Evolutionary conservation across 2,329 filamentous ascomycete genomes (phyloP).

Genomic region (Thelonectria rubi): DNA sequence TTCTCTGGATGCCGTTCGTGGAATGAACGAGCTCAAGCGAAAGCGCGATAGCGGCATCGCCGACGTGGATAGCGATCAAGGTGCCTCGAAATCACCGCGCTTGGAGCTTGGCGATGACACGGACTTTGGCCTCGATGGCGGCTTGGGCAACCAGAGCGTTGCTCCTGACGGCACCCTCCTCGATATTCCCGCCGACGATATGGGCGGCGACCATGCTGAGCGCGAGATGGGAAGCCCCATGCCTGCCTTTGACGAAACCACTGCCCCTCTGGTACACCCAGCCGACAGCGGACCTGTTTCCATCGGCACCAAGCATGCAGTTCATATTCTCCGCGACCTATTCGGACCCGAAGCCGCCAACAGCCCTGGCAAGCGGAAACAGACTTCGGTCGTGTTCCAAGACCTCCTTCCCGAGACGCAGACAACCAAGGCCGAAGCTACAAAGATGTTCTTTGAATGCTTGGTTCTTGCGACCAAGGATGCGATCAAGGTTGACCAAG

Average conservation of each 20-base stretch:
- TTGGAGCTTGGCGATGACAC: constrained; percentile 75
- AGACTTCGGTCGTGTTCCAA: constrained; percentile 85
- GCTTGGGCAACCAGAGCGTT: constrained; percentile 61
- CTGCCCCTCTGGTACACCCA: constrained; percentile 78
- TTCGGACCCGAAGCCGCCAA: constrained; percentile 79
- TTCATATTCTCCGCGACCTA: constrained; percentile 89
- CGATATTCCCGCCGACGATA: constrained; percentile 70
- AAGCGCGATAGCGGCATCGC: constrained; percentile 91
- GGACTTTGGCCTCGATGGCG: constrained; percentile 57
- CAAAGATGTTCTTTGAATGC: constrained; percentile 99
- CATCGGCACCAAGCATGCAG: constrained; percentile 91
- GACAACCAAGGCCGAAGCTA: constrained; percentile 88
- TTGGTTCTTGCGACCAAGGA: constrained; percentile 97
- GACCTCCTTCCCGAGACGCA: constrained; percentile 84
- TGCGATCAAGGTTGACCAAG: constrained; percentile 95
- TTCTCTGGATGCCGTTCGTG: constrained; percentile 83
- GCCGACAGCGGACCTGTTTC: constrained; percentile 88
- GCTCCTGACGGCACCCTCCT: constrained; percentile 69
- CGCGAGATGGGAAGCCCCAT: constrained; percentile 55
- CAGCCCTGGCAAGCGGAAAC: constrained; percentile 76
- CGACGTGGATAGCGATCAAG: constrained; percentile 75
- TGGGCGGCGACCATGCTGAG: constrained; percentile 56
- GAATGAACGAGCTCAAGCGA: constrained; percentile 84
- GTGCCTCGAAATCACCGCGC: constrained; percentile 73
- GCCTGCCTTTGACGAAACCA: constrained; percentile 81